Evolutionary conservation across 2,329 filamentous ascomycete genomes (phyloP).

Genomic region (Claviceps sp.): DNA sequence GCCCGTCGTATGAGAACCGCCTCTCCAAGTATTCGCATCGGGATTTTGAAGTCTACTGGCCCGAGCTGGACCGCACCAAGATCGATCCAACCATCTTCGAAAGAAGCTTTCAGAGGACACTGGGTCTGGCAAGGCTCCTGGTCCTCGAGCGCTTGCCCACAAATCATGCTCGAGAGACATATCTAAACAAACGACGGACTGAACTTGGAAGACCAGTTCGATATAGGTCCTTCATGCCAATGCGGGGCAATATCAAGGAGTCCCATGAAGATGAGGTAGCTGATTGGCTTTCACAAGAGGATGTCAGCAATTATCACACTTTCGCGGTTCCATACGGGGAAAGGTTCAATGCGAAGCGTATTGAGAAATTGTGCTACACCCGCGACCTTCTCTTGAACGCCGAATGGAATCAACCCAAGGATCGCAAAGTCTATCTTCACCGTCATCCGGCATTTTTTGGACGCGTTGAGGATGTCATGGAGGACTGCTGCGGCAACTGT

Average conservation of each 20-base stretch:
- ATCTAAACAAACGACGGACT: conserved; percentile 53
- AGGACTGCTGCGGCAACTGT: conserved; percentile 73
- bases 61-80: conserved; percentile 56
- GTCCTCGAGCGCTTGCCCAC: conserved; percentile 70
- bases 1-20: conserved; percentile 77
- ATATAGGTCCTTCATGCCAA: conserved; percentile 18
- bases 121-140: conserved; percentile 66
- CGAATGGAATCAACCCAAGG: conserved; percentile 70
- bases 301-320: conserved; percentile 68
- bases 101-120: conserved; percentile 59
- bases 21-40: conserved; percentile 75
- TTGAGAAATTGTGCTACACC: conserved; percentile 71
- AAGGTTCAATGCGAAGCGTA: conserved; percentile 51
- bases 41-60: conserved; percentile 76
- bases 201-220: conserved; percentile 56
- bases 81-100: conserved; percentile 83
- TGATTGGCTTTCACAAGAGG: conserved; percentile 67
- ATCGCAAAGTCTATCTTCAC: conserved; percentile 65
- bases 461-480: conserved; percentile 56
- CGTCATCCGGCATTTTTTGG: conserved; percentile 81
- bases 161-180: conserved; percentile 51
- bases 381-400: conserved; percentile 73
- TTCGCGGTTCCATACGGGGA: conserved; percentile 58
- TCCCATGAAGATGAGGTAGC: conserved; percentile 66
- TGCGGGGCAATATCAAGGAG: conserved; percentile 63